Conservation (phyloP, 257 asterid genomes). For the Solanum peruvianum region DNA sequence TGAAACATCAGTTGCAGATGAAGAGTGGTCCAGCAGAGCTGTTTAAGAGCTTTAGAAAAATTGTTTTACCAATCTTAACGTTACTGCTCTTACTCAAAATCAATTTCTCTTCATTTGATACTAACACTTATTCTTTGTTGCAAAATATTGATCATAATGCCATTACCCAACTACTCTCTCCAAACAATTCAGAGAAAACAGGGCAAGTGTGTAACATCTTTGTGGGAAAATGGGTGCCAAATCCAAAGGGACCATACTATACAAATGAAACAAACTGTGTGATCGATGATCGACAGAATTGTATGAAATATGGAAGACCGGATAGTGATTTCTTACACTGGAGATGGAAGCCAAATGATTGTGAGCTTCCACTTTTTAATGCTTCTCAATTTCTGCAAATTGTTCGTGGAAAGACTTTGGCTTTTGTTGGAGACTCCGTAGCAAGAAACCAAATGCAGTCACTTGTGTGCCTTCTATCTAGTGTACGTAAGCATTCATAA, state of each 20-base stretch:
- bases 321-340: constrained; percentile 9
- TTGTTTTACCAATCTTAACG: constrained; percentile 2
- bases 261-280: constrained; percentile 6
- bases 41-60: neutral
- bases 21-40: neutral
- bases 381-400: constrained; percentile 2
- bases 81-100: neutral
- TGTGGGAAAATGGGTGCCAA: constrained; percentile 5
- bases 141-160: neutral
- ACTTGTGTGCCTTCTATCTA: constrained; percentile 11
- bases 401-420: constrained; percentile 11
- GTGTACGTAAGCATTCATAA: neutral
- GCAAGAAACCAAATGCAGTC: constrained; percentile 20
- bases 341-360: constrained; percentile 18
- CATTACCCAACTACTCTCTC: neutral
- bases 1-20: neutral
- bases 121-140: neutral
- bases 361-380: constrained; percentile 7
- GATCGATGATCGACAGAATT: constrained; percentile 16
- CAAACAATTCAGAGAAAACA: neutral
- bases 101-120: neutral
- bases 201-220: constrained; percentile 1
- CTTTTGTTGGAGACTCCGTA: constrained; percentile 12
- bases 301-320: constrained; percentile 10
- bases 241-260: constrained; percentile 5